Base-by-base conservation (phyloP, 306 rosid species). In the Casuarina glauca region DNA sequence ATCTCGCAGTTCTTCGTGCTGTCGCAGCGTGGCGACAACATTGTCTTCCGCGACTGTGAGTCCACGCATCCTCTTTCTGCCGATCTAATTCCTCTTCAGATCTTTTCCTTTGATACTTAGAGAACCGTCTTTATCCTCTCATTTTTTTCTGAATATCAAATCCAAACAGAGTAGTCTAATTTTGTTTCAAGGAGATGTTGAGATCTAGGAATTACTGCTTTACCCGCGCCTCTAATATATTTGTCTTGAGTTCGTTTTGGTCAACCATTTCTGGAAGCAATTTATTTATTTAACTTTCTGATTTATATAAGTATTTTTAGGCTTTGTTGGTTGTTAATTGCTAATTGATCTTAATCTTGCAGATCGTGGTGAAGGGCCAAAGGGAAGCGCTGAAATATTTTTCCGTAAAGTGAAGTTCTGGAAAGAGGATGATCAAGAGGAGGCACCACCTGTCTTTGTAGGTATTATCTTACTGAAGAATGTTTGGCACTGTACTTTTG, bases 381-480 rank as follows among this genome's bases (percentile, higher is more conserved):
- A 89, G 78, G 97, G 89, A 58, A 86, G 89, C 54, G 89, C 93
- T 1, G 96, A 93, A 88, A 85, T 93, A 89, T 90, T 89, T 86
- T 93, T 93, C 80, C 87, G 97, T 69, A 93, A 89, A 82, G 96
- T 90, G 48, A 93, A 90, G 79, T 93, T 93, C 77, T 93, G 97
- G 97, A 90, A 86, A 81, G 97, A 93, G 42, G 97, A 87, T 4
- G 93, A 88, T 60, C 82, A 89, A 82, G 89, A 87, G 82, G 97
- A 93, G 77, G 96, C 97, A 76, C 97, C 97, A 46, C 97, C 97
- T 92, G 88, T 92, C 93, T 92, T 92, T 92, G 96, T 92, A 89
- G 93, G 97, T 92, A 89, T 92, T 90, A 92, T 90, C 84, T 86
- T 87, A 84, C 88, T 71, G 81, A 86, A 85, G 79, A 77, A 77